phyloP scores from a whole-genome alignment of 495 filamentous ascomycete genomes.

The Lasiosphaeria hispida region DNA sequence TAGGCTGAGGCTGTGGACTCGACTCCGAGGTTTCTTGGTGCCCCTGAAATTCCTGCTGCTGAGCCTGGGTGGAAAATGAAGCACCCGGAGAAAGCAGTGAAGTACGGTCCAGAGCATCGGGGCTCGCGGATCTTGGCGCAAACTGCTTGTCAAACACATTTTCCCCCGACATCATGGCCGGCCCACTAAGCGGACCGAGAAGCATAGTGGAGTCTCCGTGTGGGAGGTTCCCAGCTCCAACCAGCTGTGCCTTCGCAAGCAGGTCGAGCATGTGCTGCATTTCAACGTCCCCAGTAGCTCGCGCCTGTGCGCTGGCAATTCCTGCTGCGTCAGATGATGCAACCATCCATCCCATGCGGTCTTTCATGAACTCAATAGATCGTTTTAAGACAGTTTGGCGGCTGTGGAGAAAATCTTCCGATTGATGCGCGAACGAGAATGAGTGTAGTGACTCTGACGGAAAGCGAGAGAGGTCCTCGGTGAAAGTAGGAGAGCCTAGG shows the following conservation, averaged over 20 bases:
- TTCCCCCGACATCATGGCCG: conserved; percentile 59
- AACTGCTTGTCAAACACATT: conserved; percentile 85
- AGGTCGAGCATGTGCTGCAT: conserved; percentile 89
- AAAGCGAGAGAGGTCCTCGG: conserved; percentile 88
- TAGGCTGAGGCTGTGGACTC: not conserved
- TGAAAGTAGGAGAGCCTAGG: conserved; percentile 67
- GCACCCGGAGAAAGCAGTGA: conserved; percentile 37
- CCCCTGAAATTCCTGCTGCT: not conserved
- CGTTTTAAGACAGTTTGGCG: conserved; percentile 91
- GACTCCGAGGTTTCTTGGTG: not conserved
- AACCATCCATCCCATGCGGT: conserved; percentile 79
- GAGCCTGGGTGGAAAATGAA: conserved; percentile 7
- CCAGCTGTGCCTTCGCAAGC: conserved; percentile 71
- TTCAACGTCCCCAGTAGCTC: conserved; percentile 77
- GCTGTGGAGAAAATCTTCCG: conserved; percentile 84
- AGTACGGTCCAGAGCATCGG: conserved; percentile 43
- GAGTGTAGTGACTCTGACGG: conserved; percentile 96
- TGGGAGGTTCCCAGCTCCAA: conserved; percentile 54
- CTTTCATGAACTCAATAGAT: conserved; percentile 96
- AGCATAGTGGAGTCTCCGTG: conserved; percentile 40
- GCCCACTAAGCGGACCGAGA: conserved; percentile 70
- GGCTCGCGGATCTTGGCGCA: conserved; percentile 51
- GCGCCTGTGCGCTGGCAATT: conserved; percentile 77
- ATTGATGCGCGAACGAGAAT: conserved; percentile 96
- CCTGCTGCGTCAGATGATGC: conserved; percentile 31